Percentiles rank a stretch among this genome's conserved stretches.
These are phyloP conservation scores for Fusarium sp. DNA, from an alignment of 2,329 filamentous ascomycete genomes.

Conservation along the genomic window DNA sequence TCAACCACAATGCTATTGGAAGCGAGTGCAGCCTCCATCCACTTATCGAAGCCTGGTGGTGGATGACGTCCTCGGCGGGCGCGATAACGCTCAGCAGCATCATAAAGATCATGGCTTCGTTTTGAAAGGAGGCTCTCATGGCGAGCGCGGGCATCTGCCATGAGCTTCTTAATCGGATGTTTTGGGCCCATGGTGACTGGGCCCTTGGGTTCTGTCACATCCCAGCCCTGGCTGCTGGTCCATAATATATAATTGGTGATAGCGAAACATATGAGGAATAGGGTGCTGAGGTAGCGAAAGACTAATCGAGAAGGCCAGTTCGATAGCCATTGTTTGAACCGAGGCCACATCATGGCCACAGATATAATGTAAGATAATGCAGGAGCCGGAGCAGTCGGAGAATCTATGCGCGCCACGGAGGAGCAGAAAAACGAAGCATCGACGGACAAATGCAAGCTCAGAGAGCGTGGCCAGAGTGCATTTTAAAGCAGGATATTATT, in stretches of 20 bases:
- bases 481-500: conserved; percentile 28
- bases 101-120: conserved; percentile 58
- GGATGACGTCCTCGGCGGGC: conserved; percentile 66
- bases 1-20: conserved; percentile 67
- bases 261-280: conserved; percentile 39
- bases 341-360: conserved; percentile 39
- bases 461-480: conserved; percentile 27
- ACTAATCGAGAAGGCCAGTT: conserved; percentile 43
- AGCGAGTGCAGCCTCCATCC: conserved; percentile 64
- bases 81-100: conserved; percentile 66
- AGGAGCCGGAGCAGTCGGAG: conserved; percentile 22
- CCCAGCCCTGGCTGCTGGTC: conserved; percentile 42
- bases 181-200: conserved; percentile 39
- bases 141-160: conserved; percentile 55
- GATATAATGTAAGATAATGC: conserved; percentile 17
- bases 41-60: conserved; percentile 70
- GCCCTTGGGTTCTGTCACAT: conserved; percentile 35
- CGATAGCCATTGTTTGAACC: conserved; percentile 41
- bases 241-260: conserved; percentile 47
- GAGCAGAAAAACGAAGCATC: conserved; percentile 38
- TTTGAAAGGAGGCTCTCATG: conserved; percentile 55
- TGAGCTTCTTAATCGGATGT: conserved; percentile 63
- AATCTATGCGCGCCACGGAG: conserved; percentile 38
- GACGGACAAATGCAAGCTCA: conserved; percentile 30
- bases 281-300: conserved; percentile 42